Conservation (phyloP, 2,329 filamentous ascomycete genomes). For the Cordyceps militaris region DNA sequence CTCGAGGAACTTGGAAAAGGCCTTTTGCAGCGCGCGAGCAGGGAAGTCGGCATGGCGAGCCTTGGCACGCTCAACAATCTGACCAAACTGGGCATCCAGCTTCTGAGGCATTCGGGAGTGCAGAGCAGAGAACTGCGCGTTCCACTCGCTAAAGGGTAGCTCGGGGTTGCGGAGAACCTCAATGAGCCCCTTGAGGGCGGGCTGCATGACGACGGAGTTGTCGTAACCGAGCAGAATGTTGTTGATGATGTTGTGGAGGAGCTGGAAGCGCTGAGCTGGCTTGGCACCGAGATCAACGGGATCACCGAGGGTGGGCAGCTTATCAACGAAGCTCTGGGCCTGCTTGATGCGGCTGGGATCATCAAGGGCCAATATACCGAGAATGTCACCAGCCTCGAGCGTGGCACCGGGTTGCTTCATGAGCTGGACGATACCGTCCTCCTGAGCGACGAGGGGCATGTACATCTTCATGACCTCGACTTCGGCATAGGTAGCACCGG, state of each 20-base stretch:
- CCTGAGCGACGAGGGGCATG: slow-evolving; percentile 92
- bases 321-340: slow-evolving; percentile 85
- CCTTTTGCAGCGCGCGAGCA: slow-evolving; percentile 77
- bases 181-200: slow-evolving; percentile 81
- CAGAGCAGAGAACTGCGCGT: slow-evolving; percentile 89
- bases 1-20: slow-evolving; percentile 79
- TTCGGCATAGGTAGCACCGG: slow-evolving; percentile 89
- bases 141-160: slow-evolving; percentile 94
- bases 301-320: slow-evolving; percentile 78
- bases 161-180: slow-evolving; percentile 83
- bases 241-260: slow-evolving; percentile 68
- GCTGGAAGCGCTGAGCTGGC: slow-evolving; percentile 77
- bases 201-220: slow-evolving; percentile 92
- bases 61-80: slow-evolving; percentile 79
- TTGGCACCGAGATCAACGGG: slow-evolving; percentile 87
- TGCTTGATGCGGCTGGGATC: slow-evolving; percentile 96
- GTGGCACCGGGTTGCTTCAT: slow-evolving; percentile 99
- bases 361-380: slow-evolving; percentile 93
- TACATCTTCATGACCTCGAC: slow-evolving; percentile 99
- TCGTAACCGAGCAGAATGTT: slow-evolving; percentile 93
- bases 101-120: slow-evolving; percentile 96
- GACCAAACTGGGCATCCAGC: slow-evolving; percentile 72
- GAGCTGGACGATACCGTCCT: slow-evolving; percentile 93
- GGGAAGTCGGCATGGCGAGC: slow-evolving; percentile 80
- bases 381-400: slow-evolving; percentile 93